Evolutionary conservation across 371 early-diverging fungal species (phyloP).

Genomic region (Blastocladiella emersonii): DNA sequence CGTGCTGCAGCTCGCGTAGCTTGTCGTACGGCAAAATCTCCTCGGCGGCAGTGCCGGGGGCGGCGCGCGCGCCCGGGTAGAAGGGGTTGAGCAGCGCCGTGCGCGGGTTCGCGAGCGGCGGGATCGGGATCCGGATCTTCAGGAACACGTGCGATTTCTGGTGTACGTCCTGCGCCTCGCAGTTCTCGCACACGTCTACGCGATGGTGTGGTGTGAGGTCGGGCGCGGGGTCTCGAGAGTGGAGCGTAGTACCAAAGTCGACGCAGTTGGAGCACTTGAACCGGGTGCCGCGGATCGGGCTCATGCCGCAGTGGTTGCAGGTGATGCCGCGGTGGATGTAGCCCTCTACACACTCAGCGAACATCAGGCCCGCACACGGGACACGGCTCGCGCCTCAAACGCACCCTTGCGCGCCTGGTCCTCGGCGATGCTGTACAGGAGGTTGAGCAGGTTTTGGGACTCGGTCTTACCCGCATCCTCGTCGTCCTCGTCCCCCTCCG

Average conservation of each 20-base stretch:
- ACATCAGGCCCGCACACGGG: background rate
- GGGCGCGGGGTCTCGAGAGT: no score
- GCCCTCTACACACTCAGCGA: constrained; percentile 37
- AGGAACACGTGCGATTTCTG: constrained; percentile 68
- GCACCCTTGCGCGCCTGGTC: constrained; percentile 73
- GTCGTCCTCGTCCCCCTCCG: background rate
- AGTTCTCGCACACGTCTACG: constrained; percentile 76
- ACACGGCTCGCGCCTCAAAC: background rate
- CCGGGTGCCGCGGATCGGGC: constrained; percentile 78
- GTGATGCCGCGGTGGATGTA: constrained; percentile 77
- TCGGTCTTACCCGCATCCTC: background rate
- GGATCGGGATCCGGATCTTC: constrained; percentile 83
- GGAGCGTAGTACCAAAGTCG: constrained; percentile 50
- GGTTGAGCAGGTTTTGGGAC: constrained; percentile 40
- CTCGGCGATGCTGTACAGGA: constrained; percentile 76
- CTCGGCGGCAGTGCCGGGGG: background rate
- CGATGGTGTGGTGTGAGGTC: no score
- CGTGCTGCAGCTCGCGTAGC: constrained; percentile 33
- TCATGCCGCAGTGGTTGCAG: constrained; percentile 74
- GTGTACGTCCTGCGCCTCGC: constrained; percentile 68
- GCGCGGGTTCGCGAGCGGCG: constrained; percentile 82
- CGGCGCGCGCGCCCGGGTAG: constrained; percentile 46
- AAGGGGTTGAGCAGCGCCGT: constrained; percentile 60
- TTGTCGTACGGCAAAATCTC: constrained; percentile 23
- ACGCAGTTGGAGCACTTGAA: constrained; percentile 89